Conservation (phyloP, 140 eudicot genomes). For the Erigeron philadelphicus region DNA sequence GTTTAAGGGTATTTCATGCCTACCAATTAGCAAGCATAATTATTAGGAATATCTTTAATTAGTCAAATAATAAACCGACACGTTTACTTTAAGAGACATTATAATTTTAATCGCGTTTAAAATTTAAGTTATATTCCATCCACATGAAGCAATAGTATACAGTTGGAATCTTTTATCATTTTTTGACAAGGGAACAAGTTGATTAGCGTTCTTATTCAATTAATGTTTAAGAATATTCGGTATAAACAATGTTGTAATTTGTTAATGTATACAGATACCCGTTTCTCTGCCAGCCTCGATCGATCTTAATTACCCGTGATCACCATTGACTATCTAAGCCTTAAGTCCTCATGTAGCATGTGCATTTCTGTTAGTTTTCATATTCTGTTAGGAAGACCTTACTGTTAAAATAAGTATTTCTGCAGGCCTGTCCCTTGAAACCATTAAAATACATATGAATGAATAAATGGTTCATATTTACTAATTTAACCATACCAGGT, state of each 20-base stretch:
- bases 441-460: neutral
- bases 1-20: slow-evolving; percentile 33
- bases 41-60: slow-evolving; percentile 28
- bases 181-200: slow-evolving; percentile 28
- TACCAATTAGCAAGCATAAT: slow-evolving; percentile 44
- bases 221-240: slow-evolving; percentile 22
- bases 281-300: slow-evolving; percentile 1
- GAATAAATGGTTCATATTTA: no score
- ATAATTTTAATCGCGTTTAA: slow-evolving; percentile 11
- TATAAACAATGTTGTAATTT: slow-evolving; percentile 19
- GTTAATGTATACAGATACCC: slow-evolving; percentile 18
- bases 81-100: slow-evolving; percentile 20
- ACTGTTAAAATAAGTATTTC: neutral
- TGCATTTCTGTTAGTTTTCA: neutral
- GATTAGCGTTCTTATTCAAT: slow-evolving; percentile 26
- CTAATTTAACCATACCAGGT: no score
- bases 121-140: slow-evolving; percentile 22
- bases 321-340: neutral
- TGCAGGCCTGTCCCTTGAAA: neutral
- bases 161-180: slow-evolving; percentile 27
- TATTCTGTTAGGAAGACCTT: neutral
- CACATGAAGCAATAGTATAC: slow-evolving; percentile 24
- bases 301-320: neutral
- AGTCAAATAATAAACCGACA: slow-evolving; percentile 30
- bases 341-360: neutral